Percentiles rank a stretch among this genome's conserved stretches.
Conservation (phyloP, 768 basidiomycete genomes). For the Lentinula detonsa region DNA sequence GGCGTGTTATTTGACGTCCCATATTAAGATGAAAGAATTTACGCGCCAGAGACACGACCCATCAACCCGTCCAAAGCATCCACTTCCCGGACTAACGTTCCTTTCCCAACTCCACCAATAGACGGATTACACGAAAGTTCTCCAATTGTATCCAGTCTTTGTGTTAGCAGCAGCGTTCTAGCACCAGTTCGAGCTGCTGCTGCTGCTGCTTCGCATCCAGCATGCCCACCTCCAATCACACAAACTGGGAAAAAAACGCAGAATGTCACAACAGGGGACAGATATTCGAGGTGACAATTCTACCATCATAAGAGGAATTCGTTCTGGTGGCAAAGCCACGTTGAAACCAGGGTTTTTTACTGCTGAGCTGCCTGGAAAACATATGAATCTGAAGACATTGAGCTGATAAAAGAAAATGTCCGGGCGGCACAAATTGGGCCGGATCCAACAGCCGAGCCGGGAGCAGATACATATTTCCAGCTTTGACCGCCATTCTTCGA, state of each 20-base stretch:
- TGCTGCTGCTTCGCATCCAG: slow-evolving; percentile 91
- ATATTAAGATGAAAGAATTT: neutral
- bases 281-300: neutral
- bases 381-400: neutral
- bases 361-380: neutral
- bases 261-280: neutral
- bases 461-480: no score
- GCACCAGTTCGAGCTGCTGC: slow-evolving; percentile 83
- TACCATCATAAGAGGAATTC: neutral
- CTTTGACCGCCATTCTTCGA: no score
- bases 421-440: no score
- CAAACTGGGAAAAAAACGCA: slow-evolving; percentile 42
- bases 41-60: slow-evolving; percentile 72
- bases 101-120: slow-evolving; percentile 89
- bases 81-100: slow-evolving; percentile 84
- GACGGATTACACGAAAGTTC: slow-evolving; percentile 88
- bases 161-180: slow-evolving; percentile 74
- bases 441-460: no score
- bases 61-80: slow-evolving; percentile 88
- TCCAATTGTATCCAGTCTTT: slow-evolving; percentile 75
- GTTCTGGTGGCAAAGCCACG: neutral
- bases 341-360: neutral
- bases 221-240: slow-evolving; percentile 89
- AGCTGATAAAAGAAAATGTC: no score
- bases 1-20: neutral